Evolutionary conservation across 2,329 filamentous ascomycete species (phyloP).

Genomic region (Chrysoporthe deuterocubensis): DNA sequence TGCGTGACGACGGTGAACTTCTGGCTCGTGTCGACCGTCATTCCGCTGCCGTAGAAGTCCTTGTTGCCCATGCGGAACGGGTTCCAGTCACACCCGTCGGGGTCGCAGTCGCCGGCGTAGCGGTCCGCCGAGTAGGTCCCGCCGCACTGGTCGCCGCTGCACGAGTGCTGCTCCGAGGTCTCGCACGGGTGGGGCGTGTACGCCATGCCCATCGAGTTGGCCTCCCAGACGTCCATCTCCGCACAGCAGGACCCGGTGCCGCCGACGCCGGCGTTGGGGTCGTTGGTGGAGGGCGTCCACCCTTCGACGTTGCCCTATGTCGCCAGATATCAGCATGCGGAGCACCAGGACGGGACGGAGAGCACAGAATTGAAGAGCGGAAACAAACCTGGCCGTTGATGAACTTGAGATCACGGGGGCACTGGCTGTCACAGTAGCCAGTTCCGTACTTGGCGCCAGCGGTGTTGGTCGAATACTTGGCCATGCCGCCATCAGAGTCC

Average conservation of each 20-base stretch:
- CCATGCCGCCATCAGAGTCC: slow-evolving; percentile 41
- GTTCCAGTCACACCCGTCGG: slow-evolving; percentile 70
- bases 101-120: slow-evolving; percentile 64
- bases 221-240: slow-evolving; percentile 62
- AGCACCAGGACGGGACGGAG: background rate
- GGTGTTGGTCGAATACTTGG: slow-evolving; percentile 44
- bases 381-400: slow-evolving; percentile 43
- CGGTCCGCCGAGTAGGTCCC: slow-evolving; percentile 53
- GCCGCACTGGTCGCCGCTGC: slow-evolving; percentile 50
- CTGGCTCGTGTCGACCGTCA: slow-evolving; percentile 59
- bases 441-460: slow-evolving; percentile 51
- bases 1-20: slow-evolving; percentile 67
- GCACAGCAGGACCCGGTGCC: slow-evolving; percentile 57
- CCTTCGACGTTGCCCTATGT: slow-evolving; percentile 44
- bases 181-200: slow-evolving; percentile 64
- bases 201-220: slow-evolving; percentile 62
- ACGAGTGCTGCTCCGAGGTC: slow-evolving; percentile 45
- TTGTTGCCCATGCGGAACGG: slow-evolving; percentile 64
- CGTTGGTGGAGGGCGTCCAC: slow-evolving; percentile 53
- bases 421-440: slow-evolving; percentile 48
- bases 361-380: too few relatives aligned
- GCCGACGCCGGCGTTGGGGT: slow-evolving; percentile 54
- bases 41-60: slow-evolving; percentile 62
- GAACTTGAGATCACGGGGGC: slow-evolving; percentile 44
- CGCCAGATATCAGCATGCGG: background rate